A percentile compares a stretch with the other conserved stretches of the same genome.
Evolutionary conservation across 2,329 filamentous ascomycete species (phyloP).

Genomic region (Chaetomiaceae sp.): DNA sequence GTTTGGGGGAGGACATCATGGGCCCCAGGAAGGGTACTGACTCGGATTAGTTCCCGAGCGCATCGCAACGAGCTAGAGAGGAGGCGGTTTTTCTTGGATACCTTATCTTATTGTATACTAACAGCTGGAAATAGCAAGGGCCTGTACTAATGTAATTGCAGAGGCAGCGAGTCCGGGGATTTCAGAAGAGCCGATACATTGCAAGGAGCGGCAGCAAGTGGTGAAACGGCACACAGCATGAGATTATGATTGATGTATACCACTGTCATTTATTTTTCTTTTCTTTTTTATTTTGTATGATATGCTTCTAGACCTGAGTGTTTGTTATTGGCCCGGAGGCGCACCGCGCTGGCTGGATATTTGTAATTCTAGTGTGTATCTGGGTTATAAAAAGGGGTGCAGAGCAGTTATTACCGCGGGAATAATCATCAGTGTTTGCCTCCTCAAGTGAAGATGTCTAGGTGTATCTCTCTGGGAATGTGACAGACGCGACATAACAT

Average conservation of each 20-base stretch:
- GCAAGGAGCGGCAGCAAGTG: constrained; percentile 1
- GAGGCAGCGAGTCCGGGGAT: background rate
- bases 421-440: too few relatives aligned
- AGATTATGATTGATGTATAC: constrained; percentile 14
- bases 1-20: constrained; percentile 21
- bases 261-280: background rate
- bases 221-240: constrained; percentile 12
- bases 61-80: background rate
- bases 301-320: constrained; percentile 9
- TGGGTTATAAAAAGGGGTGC: background rate
- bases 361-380: constrained; percentile 14
- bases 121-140: constrained; percentile 4
- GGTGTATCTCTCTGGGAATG: too few relatives aligned
- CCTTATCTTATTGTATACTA: constrained; percentile 12
- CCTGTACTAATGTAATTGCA: constrained; percentile 17
- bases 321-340: too few relatives aligned
- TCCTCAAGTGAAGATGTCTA: too few relatives aligned
- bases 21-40: constrained; percentile 20
- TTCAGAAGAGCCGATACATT: background rate
- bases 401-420: too few relatives aligned
- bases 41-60: background rate
- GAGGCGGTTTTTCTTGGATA: background rate
- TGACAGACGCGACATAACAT: too few relatives aligned
- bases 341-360: too few relatives aligned
- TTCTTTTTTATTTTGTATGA: constrained; percentile 1